Conservation (phyloP, 2,329 filamentous ascomycete genomes). For the Aschersonia sp. region DNA sequence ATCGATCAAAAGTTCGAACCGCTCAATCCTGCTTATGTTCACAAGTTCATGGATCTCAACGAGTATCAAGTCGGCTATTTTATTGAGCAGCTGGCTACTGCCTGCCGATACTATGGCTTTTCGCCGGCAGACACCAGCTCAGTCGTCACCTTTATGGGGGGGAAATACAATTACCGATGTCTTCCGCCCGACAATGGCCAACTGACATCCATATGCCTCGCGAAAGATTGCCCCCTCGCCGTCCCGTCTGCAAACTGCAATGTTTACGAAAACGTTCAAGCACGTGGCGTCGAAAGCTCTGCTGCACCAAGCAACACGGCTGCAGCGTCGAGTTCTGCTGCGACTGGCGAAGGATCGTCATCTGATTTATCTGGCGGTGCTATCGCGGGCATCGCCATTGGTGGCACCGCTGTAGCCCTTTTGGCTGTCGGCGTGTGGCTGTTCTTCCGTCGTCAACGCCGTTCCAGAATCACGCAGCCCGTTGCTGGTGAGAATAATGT, state of each 20-base stretch:
- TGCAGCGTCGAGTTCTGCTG: background rate
- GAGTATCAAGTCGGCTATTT: slow-evolving; percentile 14
- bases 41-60: slow-evolving; percentile 18
- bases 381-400: slow-evolving; percentile 8
- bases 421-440: slow-evolving; percentile 7
- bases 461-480: slow-evolving; percentile 1
- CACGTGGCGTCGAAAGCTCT: slow-evolving; percentile 6
- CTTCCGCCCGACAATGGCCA: slow-evolving; percentile 9
- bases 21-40: slow-evolving; percentile 14
- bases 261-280: slow-evolving; percentile 10
- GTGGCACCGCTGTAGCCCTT: slow-evolving; percentile 11
- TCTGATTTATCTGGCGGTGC: background rate
- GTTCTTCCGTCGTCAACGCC: slow-evolving; percentile 6
- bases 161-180: slow-evolving; percentile 14
- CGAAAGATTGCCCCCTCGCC: slow-evolving; percentile 12
- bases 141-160: slow-evolving; percentile 11
- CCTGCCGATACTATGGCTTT: slow-evolving; percentile 13
- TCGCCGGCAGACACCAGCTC: slow-evolving; percentile 11
- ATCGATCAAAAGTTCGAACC: slow-evolving; percentile 6
- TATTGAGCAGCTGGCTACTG: slow-evolving; percentile 13
- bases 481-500: background rate
- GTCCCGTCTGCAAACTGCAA: slow-evolving; percentile 12
- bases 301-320: background rate
- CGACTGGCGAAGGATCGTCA: background rate
- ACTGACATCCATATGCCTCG: slow-evolving; percentile 14